Evolutionary conservation across 441 rosid species (phyloP).

Genomic region (Manihot esculenta): DNA sequence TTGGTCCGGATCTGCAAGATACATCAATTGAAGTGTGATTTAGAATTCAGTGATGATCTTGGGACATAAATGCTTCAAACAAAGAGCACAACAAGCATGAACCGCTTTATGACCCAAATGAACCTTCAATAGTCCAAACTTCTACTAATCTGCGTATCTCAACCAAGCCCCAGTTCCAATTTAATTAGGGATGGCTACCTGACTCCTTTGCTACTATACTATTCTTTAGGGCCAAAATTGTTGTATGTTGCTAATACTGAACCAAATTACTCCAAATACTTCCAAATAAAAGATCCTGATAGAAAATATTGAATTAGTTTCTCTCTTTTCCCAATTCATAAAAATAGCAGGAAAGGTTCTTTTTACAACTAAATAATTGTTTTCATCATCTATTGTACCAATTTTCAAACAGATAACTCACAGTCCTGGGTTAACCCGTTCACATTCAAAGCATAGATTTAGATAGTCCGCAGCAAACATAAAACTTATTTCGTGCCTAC

Average conservation of each 20-base stretch:
- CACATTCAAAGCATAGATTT: background rate
- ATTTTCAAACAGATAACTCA: background rate
- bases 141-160: background rate
- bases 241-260: background rate
- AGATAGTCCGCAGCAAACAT: background rate
- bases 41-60: background rate
- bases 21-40: background rate
- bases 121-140: background rate
- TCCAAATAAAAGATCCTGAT: background rate
- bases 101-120: background rate
- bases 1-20: slow-evolving; percentile 62
- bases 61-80: background rate
- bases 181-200: background rate
- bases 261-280: background rate
- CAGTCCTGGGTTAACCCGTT: background rate
- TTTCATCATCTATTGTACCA: background rate
- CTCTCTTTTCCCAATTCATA: background rate
- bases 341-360: background rate
- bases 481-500: background rate
- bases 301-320: background rate
- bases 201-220: background rate
- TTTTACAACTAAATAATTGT: background rate
- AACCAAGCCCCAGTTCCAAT: background rate
- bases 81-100: slow-evolving; percentile 1
- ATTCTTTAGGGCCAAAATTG: background rate